phyloP scores from a whole-genome alignment of 345 rosid genomes.

The Eucalyptus dawsonii region DNA sequence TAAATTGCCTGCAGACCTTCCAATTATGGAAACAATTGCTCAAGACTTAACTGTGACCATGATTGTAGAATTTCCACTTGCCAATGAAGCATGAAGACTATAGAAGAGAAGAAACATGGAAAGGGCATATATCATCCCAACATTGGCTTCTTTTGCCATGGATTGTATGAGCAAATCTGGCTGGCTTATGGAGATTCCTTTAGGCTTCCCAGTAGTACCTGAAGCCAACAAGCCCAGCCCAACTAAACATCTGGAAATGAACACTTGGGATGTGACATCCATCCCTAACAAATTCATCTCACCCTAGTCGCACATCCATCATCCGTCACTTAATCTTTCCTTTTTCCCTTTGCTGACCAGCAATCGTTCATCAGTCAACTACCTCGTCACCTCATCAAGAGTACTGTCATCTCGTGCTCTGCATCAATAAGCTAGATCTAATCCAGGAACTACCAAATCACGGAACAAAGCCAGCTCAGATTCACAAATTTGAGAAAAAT shows the following conservation, averaged over 20 bases:
- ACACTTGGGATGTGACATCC: not conserved
- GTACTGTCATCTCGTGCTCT: not conserved
- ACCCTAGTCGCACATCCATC: not conserved
- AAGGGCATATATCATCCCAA: slow-evolving; percentile 2
- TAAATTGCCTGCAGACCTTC: not conserved
- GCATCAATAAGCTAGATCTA: not conserved
- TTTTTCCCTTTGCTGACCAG: not conserved
- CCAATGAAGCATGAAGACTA: not conserved
- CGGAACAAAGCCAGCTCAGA: not conserved
- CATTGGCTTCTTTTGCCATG: too few relatives aligned
- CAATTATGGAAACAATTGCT: not conserved
- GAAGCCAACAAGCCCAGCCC: not conserved
- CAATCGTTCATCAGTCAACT: not conserved
- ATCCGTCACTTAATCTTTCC: not conserved
- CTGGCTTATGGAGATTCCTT: slow-evolving; percentile 24
- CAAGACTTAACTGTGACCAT: not conserved
- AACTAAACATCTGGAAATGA: not conserved
- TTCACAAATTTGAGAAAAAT: not conserved
- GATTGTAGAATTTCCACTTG: not conserved
- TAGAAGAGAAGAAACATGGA: not conserved
- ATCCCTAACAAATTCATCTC: not conserved
- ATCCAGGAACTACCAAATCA: not conserved
- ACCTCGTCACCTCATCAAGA: not conserved
- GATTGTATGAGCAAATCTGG: too few relatives aligned
- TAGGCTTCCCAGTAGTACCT: slow-evolving; percentile 88